A percentile compares a stretch with the other conserved stretches of the same genome.
Conservation (phyloP, 2,329 filamentous ascomycete species). For the Boeremia lycopersici region DNA sequence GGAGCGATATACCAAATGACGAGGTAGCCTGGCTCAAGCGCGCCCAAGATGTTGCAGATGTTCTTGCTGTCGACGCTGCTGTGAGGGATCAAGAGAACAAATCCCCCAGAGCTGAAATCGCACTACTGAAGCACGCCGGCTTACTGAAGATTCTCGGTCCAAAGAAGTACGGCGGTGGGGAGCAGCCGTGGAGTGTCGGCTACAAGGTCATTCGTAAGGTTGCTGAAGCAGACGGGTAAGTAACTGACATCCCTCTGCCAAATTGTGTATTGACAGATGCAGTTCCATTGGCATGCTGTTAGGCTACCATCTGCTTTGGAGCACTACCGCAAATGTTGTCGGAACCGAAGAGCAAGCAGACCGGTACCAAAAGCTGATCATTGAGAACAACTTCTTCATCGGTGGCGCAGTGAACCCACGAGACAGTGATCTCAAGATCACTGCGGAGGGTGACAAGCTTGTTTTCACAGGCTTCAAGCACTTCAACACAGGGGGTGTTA, state of each 20-base stretch:
- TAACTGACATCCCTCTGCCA: background rate
- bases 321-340: slow-evolving; percentile 64
- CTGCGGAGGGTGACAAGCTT: slow-evolving; percentile 59
- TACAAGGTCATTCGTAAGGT: slow-evolving; percentile 67
- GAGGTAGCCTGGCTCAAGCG: slow-evolving; percentile 55
- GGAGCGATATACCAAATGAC: slow-evolving; percentile 47
- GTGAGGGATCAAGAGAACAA: slow-evolving; percentile 59
- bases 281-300: slow-evolving; percentile 68
- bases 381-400: slow-evolving; percentile 69
- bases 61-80: slow-evolving; percentile 57
- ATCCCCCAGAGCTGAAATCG: slow-evolving; percentile 58
- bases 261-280: background rate
- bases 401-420: slow-evolving; percentile 70
- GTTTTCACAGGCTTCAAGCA: slow-evolving; percentile 68
- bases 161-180: slow-evolving; percentile 59
- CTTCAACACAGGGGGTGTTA: slow-evolving; percentile 71
- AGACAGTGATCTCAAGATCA: slow-evolving; percentile 66
- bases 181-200: slow-evolving; percentile 60
- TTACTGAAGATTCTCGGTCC: slow-evolving; percentile 59
- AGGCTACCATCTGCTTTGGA: slow-evolving; percentile 70
- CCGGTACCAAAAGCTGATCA: slow-evolving; percentile 61
- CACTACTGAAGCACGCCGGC: slow-evolving; percentile 59
- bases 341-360: slow-evolving; percentile 66
- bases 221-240: slow-evolving; percentile 66
- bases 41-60: slow-evolving; percentile 56